A percentile compares a stretch with the other conserved stretches of the same genome.
Conservation (phyloP, 2,329 filamentous ascomycete genomes). For the Ceratocystis destructans region DNA sequence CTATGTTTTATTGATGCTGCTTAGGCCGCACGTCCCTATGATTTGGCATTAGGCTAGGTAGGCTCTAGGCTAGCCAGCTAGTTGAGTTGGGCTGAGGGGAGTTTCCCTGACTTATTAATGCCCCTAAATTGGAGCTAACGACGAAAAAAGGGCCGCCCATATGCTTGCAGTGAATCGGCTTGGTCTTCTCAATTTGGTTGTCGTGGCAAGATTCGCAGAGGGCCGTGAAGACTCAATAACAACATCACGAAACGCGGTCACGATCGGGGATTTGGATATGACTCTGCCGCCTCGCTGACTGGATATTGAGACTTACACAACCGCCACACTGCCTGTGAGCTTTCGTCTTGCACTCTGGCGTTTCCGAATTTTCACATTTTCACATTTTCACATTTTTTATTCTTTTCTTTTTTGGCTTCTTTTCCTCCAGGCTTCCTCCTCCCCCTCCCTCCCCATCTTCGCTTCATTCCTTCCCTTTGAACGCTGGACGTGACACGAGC, state of each 20-base stretch:
- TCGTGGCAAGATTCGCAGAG: not conserved
- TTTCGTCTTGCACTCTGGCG: not conserved
- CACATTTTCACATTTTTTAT: not conserved
- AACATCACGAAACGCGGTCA: not conserved
- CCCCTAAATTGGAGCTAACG: not conserved
- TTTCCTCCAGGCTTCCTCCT: not conserved
- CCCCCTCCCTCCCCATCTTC: not conserved
- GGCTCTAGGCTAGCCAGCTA: no score
- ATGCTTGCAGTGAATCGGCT: not conserved
- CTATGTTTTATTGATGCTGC: not conserved
- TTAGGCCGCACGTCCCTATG: not conserved
- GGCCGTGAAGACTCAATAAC: not conserved
- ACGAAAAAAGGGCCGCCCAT: not conserved
- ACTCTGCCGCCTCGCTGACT: not conserved
- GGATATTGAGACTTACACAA: not conserved
- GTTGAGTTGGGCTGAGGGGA: no score
- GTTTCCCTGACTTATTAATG: not conserved
- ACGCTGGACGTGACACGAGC: slow-evolving; percentile 3
- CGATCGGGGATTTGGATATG: not conserved
- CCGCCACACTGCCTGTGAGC: not conserved
- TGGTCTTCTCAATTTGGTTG: not conserved
- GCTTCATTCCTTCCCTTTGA: not conserved
- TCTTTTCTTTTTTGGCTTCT: slow-evolving; percentile 9
- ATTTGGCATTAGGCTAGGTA: no score
- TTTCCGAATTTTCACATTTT: no score